phyloP scores from a whole-genome alignment of 305 asterid species.

The Fraxinus xanthoxyloides region DNA sequence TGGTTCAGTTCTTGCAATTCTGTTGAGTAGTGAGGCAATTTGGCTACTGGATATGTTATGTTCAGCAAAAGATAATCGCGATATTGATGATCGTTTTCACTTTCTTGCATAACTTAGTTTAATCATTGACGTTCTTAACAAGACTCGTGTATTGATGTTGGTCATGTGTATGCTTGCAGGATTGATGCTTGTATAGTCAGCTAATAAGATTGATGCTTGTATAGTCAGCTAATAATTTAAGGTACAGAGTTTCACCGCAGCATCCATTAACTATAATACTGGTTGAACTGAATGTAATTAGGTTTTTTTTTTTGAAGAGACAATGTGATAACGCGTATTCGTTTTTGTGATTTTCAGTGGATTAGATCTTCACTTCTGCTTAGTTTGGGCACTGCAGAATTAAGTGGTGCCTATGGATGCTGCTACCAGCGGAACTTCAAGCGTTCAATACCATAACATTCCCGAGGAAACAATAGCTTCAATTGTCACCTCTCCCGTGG shows the following conservation, averaged over 20 bases:
- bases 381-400: conserved; percentile 59
- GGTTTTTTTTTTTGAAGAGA: not conserved
- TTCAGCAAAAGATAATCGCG: not conserved
- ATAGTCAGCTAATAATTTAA: conserved; percentile 36
- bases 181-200: no score
- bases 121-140: conserved; percentile 1
- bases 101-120: conserved; percentile 1
- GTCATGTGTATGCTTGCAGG: conserved; percentile 40
- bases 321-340: not conserved
- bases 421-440: conserved; percentile 70
- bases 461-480: conserved; percentile 57
- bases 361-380: conserved; percentile 29
- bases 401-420: conserved; percentile 93
- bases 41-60: not conserved
- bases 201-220: no score
- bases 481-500: conserved; percentile 38
- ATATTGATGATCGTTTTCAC: conserved; percentile 2
- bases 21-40: not conserved
- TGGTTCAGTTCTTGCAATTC: not conserved
- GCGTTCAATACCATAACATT: conserved; percentile 65
- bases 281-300: not conserved
- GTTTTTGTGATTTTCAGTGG: conserved; percentile 27
- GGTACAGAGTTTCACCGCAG: conserved; percentile 32
- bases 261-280: not conserved
- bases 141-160: not conserved